Base-by-base conservation (phyloP, 768 basidiomycete genomes). In the Rhizopogon salebrosus region DNA sequence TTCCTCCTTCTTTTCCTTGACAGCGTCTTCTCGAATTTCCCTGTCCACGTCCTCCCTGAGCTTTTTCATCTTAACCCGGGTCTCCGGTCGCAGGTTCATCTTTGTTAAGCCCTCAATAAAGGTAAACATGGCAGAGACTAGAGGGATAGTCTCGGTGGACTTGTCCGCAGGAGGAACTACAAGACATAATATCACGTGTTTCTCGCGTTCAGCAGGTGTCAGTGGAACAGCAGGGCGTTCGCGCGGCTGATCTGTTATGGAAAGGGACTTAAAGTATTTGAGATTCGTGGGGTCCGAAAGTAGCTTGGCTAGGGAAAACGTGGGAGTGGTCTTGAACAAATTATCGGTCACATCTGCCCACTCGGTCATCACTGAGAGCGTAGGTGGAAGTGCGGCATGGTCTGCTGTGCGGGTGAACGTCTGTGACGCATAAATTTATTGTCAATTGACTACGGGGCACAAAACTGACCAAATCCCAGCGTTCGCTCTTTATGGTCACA, bases 161-260 rank as follows among this genome's bases (percentile, higher is more conserved):
- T 77, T 68, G 2, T 76, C 70, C 0, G 76, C 24, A 26, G 79
- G 69, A 5, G 89, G 88, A 18, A 80, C 70, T 29, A 65, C 64
- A 45, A 95, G 71, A 38, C 78, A 80, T 48, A 97, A 76, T 48
- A 90, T 78, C 62, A 95, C 75, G 60, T 87, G 90, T 62, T 92
- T 89, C 60, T 82, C 76, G 55, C 79, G 78, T 39, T 80, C 68
- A 43, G 74, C 68, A 36, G 80, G 66, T 4, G 78, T 62, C 39
- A 84, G 54, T 1, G 82, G 78, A 2, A 71, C 65, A 1, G 62
- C 54, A 1, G 94, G 94, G 51, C 88, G 83, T 22, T 77, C 75
- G 49, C 84, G 75, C 7, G 93, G 90, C 62, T 92, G 89, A 73
- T 97, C 94, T 23, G 93, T 92, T 50, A 92, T 88, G 42, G 92